A percentile compares a stretch with the other conserved stretches of the same genome.
phyloP scores from a whole-genome alignment of 2,329 filamentous ascomycete genomes.

The Hortaea werneckii region DNA sequence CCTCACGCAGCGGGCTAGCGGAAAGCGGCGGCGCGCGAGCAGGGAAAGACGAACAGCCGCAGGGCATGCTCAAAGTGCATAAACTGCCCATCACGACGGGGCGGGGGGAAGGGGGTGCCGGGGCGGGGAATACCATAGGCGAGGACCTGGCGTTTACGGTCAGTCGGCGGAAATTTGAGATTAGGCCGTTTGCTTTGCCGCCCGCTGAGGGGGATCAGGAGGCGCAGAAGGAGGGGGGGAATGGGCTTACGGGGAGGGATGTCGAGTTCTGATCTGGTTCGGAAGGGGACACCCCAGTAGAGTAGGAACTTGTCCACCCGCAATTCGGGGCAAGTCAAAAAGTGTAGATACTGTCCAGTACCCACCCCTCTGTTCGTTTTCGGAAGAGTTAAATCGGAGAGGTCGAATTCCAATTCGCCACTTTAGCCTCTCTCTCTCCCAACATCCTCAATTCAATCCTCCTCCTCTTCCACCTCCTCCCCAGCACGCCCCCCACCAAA shows the following conservation, averaged over 20 bases:
- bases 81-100: conserved; percentile 78
- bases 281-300: too few species aligned
- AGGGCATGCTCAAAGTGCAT: conserved; percentile 78
- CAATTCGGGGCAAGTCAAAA: too few species aligned
- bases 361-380: too few species aligned
- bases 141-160: conserved; percentile 88
- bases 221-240: conserved; percentile 42
- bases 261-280: conserved; percentile 57
- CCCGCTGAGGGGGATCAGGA: conserved; percentile 68
- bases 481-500: conserved; percentile 5
- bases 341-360: too few species aligned
- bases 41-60: conserved; percentile 61
- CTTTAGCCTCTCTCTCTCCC: too few species aligned
- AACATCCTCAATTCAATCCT: too few species aligned
- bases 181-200: conserved; percentile 81
- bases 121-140: conserved; percentile 51
- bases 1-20: conserved; percentile 32
- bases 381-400: too few species aligned
- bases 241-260: conserved; percentile 49
- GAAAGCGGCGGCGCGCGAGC: conserved; percentile 39
- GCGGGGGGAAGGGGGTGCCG: conserved; percentile 68
- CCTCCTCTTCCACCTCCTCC: conserved; percentile 2
- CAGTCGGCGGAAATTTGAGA: conserved; percentile 71
- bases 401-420: too few species aligned
- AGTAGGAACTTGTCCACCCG: too few species aligned